Base-by-base conservation (phyloP, 1,284 basidiomycete genomes). In the Singerocomus inundabilis region DNA sequence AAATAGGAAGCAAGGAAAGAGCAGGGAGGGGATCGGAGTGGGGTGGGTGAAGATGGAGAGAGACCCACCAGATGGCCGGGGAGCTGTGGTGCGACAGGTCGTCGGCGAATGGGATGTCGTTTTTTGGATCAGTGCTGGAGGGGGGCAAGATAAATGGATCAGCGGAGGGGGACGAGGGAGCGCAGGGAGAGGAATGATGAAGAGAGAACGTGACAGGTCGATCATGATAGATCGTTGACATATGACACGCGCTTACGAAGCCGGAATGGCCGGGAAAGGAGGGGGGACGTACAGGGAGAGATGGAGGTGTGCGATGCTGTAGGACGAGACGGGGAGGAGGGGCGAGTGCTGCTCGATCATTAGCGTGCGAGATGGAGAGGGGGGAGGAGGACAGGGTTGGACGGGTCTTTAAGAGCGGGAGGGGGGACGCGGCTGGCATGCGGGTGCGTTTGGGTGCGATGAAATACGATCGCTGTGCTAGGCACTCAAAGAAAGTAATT, bases 271-370 rank as follows among this genome's bases (percentile, higher is more conserved):
- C 29, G 37, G 25, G 30, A 46, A 31, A 46, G 44, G 40, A 34
- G 31, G 41, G 25, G 48, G 43, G 44, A 79, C 81, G 69, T 58
- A 84, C 81, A 80, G 72, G 33, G 77, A 72, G 65, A 76, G 79
- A 51, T 84, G 79, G 52, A 82, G 75, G 64, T 83, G 80, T 41
- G 79, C 76, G 56, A 84, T 75, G 78, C 79, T 79, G 70, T 81
- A 83, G 52, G 73, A 71, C 64, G 77, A 79, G 62, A 83, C 73
- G 62, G 77, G 69, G 52, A 66, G 56, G 54, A 57, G 55, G 28
- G 62, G 52, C 40, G 64, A 53, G 40, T 68, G 67, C 60, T 72
- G 69, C 64, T 77, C 76, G 62, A 76, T 72, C 69, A 77, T 77
- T 63, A 51, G 59, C 51, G 51, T 43, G 54, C 51, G 45, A 46